Base-by-base conservation (phyloP, 2,329 filamentous ascomycete genomes). In the Venturiaceae sp. region DNA sequence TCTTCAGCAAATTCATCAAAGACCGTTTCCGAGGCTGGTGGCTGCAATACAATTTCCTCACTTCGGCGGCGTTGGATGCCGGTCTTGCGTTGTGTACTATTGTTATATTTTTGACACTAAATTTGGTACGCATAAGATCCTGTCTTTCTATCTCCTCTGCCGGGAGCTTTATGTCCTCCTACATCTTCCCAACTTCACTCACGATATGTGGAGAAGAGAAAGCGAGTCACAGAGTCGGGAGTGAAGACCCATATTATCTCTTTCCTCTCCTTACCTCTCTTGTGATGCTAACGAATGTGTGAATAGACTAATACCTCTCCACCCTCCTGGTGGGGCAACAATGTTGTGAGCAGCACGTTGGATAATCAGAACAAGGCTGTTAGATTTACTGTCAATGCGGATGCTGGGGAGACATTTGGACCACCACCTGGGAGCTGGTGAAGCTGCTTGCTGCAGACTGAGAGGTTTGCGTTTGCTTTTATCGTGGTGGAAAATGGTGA, bases 271-370 rank as follows among this genome's bases (percentile, higher is more conserved):
- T 37, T 37, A 3, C 36, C 13, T 5, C 36, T 37, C 36, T 23
- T n/a, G n/a, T n/a, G n/a, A n/a, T n/a, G n/a, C n/a, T n/a, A n/a
- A n/a, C n/a, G 5, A 11, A 1, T 44, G n/a, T 9, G n/a, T 21
- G 8, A 4, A 14, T 23, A 44, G 39, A 44, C 37, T 44, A 21
- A 21, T 11, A 76, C 77, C 9, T 66, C 68, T 2, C 74, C 81
- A 58, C 83, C 84, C 0, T 65, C 74, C 11, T 90, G 87, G 84
- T 86, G 81, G 72, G 83, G 83, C 8, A 86, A 86, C 62, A 68
- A 72, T 23, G 74, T 69, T 5, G 75, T 75, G 2, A 65, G 75
- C 52, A 60, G 73, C 32, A 83, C 79, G 3, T 32, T 58, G 41
- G 58, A 60, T 53, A 33, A 44, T 41, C 13, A 53, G 41, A 56